Percentiles rank a stretch among this genome's conserved stretches.
phyloP scores from a whole-genome alignment of 202 grass and related monocot genomes.

The Bolboschoenoplectus hybrid region DNA sequence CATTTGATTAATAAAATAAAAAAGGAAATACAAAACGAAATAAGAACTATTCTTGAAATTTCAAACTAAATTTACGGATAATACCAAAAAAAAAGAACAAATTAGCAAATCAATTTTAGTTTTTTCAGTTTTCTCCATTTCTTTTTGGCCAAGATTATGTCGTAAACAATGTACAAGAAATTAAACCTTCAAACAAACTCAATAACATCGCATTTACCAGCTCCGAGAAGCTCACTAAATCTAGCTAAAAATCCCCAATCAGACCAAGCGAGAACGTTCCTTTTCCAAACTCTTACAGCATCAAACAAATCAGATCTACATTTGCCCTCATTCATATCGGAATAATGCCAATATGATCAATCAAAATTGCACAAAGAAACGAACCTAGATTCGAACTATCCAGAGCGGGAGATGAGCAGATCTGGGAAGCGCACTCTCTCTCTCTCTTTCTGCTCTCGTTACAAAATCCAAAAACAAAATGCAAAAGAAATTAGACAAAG shows the following conservation, averaged over 20 bases:
- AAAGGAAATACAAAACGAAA: not conserved
- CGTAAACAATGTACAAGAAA: not conserved
- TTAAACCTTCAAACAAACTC: slow-evolving; percentile 12
- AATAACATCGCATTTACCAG: slow-evolving; percentile 13
- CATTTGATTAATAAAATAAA: not conserved
- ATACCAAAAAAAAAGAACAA: not conserved
- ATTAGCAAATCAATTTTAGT: not conserved
- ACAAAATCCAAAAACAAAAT: slow-evolving; percentile 25
- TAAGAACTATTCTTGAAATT: not conserved
- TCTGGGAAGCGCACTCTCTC: not conserved
- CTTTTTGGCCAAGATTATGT: not conserved
- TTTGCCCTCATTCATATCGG: not conserved
- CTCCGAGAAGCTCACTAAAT: not conserved
- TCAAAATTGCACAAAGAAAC: slow-evolving; percentile 19
- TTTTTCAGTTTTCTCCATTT: not conserved
- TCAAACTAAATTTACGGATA: slow-evolving; percentile 1
- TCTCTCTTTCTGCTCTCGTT: slow-evolving; percentile 15
- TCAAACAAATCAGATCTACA: slow-evolving; percentile 17
- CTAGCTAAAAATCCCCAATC: slow-evolving; percentile 21
- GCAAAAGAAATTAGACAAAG: not conserved
- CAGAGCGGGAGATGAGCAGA: slow-evolving; percentile 15
- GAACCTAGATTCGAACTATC: slow-evolving; percentile 17
- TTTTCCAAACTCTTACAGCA: not conserved
- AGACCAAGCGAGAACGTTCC: not conserved
- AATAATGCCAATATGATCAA: not conserved